These are phyloP conservation scores for Gonapodya prolifera DNA, from an alignment of 192 early-diverging fungal species.

Conservation along the genomic window DNA sequence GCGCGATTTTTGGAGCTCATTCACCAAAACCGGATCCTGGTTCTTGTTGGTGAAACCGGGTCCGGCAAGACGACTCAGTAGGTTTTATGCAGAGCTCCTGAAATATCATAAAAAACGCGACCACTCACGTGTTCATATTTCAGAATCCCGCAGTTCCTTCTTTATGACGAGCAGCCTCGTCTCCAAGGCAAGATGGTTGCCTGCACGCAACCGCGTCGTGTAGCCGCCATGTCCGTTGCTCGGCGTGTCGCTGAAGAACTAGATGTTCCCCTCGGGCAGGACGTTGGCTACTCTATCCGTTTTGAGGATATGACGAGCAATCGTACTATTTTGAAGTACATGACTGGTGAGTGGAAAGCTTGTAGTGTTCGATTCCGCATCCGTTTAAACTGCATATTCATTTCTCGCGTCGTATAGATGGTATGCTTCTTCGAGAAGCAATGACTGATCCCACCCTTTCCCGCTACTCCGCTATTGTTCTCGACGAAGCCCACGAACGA, in stretches of 20 bases:
- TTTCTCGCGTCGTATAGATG: constrained; percentile 49
- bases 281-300: constrained; percentile 97
- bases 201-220: constrained; percentile 97
- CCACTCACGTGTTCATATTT: neutral
- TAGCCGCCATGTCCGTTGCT: constrained; percentile 99
- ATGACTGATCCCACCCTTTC: constrained; percentile 82
- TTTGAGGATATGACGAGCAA: constrained; percentile 89
- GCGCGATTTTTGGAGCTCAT: constrained; percentile 80
- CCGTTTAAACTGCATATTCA: too few relatives aligned
- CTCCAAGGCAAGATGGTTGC: constrained; percentile 83
- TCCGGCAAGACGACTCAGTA: constrained; percentile 98
- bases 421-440: constrained; percentile 97
- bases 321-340: constrained; percentile 84
- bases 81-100: constrained; percentile 8
- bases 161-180: constrained; percentile 82
- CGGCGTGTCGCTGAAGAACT: constrained; percentile 97
- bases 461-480: constrained; percentile 87
- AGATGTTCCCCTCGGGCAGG: constrained; percentile 81
- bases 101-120: neutral
- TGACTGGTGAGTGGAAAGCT: constrained; percentile 52
- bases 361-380: too few relatives aligned
- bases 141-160: constrained; percentile 92
- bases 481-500: constrained; percentile 98
- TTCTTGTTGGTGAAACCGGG: constrained; percentile 94
- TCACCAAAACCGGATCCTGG: constrained; percentile 86